These are phyloP conservation scores for Aquilaria agallochum DNA, from an alignment of 441 rosid species.

Conservation along the genomic window DNA sequence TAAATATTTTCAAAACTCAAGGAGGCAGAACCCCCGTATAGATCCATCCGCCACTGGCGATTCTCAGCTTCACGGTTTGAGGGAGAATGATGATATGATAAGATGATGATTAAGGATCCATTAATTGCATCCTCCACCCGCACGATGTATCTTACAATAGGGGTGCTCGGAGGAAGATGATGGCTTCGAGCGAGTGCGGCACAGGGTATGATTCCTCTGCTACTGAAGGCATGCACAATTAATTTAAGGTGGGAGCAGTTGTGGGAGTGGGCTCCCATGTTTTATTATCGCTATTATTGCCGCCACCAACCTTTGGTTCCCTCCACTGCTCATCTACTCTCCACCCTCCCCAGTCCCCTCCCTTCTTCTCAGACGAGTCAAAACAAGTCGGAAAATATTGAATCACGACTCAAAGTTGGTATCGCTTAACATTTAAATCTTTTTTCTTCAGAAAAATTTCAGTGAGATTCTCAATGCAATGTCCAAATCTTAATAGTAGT, in stretches of 20 bases:
- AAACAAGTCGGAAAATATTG: not conserved
- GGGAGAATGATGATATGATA: not conserved
- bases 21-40: too few species aligned
- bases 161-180: too few species aligned
- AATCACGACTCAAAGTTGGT: conserved; percentile 5
- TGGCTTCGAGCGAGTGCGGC: too few species aligned
- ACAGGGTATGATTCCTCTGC: not conserved
- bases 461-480: not conserved
- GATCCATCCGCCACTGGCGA: too few species aligned
- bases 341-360: not conserved
- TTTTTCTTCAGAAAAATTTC: not conserved
- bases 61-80: not conserved
- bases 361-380: not conserved
- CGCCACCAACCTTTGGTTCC: conserved; percentile 20
- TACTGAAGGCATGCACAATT: not conserved
- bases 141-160: not conserved
- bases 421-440: not conserved
- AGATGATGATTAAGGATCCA: not conserved
- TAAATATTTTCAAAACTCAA: too few species aligned
- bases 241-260: not conserved
- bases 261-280: conserved; percentile 10
- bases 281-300: conserved; percentile 19
- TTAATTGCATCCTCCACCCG: not conserved
- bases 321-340: conserved; percentile 26
- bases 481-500: conserved; percentile 1